These are phyloP conservation scores for Polytolypa hystricis DNA, from an alignment of 2,329 filamentous ascomycete species.

Conservation along the genomic window DNA sequence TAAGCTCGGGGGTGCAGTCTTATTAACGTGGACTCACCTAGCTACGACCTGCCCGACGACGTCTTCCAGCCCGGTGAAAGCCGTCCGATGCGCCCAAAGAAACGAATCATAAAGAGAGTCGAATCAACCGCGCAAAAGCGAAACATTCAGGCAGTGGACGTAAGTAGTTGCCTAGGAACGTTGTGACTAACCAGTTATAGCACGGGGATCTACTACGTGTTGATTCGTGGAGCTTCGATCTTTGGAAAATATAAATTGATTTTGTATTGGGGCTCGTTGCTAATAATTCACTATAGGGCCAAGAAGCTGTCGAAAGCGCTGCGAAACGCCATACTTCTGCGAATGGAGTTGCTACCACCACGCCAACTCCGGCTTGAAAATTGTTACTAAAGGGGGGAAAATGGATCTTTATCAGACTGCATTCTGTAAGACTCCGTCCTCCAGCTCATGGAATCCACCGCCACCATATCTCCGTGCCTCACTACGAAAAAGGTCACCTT, in stretches of 20 bases:
- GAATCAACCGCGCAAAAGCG: conserved; percentile 28
- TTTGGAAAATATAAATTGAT: not conserved
- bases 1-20: too few relatives aligned
- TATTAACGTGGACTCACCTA: too few relatives aligned
- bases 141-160: conserved; percentile 30
- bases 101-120: conserved; percentile 35
- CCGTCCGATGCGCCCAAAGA: conserved; percentile 50
- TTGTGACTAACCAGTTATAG: conserved; percentile 3
- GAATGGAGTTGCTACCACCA: conserved; percentile 11
- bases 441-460: too few relatives aligned
- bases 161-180: conserved; percentile 22
- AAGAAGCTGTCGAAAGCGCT: conserved; percentile 8
- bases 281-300: conserved; percentile 9
- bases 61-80: conserved; percentile 72
- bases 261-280: conserved; percentile 2
- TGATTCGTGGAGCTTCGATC: conserved; percentile 2
- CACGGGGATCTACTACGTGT: not conserved
- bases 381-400: too few relatives aligned
- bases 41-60: conserved; percentile 78
- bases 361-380: conserved; percentile 8
- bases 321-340: conserved; percentile 12
- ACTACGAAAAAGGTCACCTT: not conserved
- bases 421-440: too few relatives aligned
- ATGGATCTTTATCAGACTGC: too few relatives aligned
- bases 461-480: too few relatives aligned